Base-by-base conservation (phyloP, 2,329 filamentous ascomycete species). In the Diplocarpon rosae region DNA sequence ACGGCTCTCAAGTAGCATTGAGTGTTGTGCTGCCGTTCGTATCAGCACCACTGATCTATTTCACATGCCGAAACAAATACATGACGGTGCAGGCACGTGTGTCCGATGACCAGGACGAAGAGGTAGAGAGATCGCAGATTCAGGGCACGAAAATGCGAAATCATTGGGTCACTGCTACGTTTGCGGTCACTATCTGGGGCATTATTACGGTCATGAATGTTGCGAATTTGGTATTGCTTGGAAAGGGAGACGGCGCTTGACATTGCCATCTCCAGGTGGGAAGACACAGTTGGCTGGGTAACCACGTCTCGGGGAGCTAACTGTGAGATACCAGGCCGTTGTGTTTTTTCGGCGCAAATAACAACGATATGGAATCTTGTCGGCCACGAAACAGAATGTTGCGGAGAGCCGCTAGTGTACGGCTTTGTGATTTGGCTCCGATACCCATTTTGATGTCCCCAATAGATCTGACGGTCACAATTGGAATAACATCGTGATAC, bases 1-100 rank as follows among this genome's bases (percentile, higher is more conserved):
- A 83, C 24, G 87, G 75, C 0, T 81, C 74, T 2, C 87, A 94
- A 63, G 85, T 93, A 6, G 83, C 76, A 0, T 69, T 94, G 12
- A 86, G 80, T 55, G 73, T 89, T 10, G 83, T 88, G 11, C 62
- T 94, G 41, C 87, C 87, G 0, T 89, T 94, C 59, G 76, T 90
- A n/a, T 79, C 76, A 1, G 84, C 85, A 1, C 87, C 87, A 1
- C 66, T 94, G 28, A 82, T 94, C 45, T 93, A 84, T 65, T 93
- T 93, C 57, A 94, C 87, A 0, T 85, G 83, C 55, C 72, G 81
- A 35, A 75, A 78, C 53, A 78, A 78, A 58, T 92, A 83, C 64
- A 94, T 94, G 87, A 85, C 77, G 8, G 58, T 61, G 12, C 32
- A 47, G 27, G 16, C 47, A 0, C 29, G 41, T 28, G 34, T 33